Evolutionary conservation across 1,139 yeast genomes (phyloP).

Genomic region (Pichia cactophila): DNA sequence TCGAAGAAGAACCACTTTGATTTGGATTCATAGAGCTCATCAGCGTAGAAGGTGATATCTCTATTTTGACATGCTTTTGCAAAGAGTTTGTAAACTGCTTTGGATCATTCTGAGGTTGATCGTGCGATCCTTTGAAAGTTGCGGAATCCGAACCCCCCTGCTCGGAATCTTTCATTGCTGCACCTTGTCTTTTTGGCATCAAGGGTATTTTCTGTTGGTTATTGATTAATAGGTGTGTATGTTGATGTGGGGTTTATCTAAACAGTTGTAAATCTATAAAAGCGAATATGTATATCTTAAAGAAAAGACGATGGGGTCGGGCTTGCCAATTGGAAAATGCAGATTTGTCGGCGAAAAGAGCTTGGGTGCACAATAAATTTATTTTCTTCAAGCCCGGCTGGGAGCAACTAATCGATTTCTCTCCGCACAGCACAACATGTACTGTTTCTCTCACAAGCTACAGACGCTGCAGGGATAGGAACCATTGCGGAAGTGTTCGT

Average conservation of each 20-base stretch:
- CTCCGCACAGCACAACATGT: too few species aligned
- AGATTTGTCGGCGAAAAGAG: too few species aligned
- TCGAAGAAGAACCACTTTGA: neutral
- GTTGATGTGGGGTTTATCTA: too few species aligned
- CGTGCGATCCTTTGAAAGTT: neutral
- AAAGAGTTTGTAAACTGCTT: neutral
- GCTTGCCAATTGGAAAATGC: too few species aligned
- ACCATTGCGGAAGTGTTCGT: neutral
- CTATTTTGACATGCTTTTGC: slow-evolving; percentile 5
- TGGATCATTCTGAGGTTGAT: neutral
- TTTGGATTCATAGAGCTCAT: neutral
- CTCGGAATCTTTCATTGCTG: neutral
- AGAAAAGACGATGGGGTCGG: too few species aligned
- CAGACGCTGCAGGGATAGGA: slow-evolving; percentile 31
- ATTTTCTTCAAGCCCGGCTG: too few species aligned
- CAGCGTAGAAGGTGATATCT: slow-evolving; percentile 1
- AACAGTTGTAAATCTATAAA: too few species aligned
- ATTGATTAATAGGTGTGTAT: neutral
- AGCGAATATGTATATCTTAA: too few species aligned
- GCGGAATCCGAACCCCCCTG: neutral
- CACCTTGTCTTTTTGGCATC: neutral
- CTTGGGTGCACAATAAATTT: too few species aligned
- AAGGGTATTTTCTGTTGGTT: too few species aligned
- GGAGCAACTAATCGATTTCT: too few species aligned
- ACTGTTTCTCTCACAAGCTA: too few species aligned